Conservation (phyloP, 805 yeast genomes). For the Candida suzukii region DNA sequence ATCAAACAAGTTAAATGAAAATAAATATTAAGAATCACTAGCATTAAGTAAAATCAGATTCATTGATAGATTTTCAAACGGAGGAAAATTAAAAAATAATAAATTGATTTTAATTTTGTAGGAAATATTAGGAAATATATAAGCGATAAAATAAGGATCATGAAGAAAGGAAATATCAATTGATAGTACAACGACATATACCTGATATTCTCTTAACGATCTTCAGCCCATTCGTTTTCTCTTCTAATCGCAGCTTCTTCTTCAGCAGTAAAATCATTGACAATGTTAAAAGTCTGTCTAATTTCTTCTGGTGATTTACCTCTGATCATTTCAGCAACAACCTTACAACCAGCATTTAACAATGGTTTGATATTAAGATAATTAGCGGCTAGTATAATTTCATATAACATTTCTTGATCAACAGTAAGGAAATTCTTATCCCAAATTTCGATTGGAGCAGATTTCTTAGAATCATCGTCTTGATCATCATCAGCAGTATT, state of each 20-base stretch:
- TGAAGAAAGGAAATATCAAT: too few species aligned
- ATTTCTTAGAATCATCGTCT: slow-evolving; percentile 76
- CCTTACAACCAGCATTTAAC: slow-evolving; percentile 72
- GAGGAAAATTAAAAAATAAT: too few species aligned
- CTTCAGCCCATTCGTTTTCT: slow-evolving; percentile 90
- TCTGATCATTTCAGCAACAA: slow-evolving; percentile 78
- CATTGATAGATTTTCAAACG: too few species aligned
- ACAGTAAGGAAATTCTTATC: slow-evolving; percentile 90
- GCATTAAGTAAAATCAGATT: too few species aligned
- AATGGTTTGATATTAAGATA: slow-evolving; percentile 70
- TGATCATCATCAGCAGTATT: slow-evolving; percentile 68
- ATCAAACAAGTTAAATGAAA: too few species aligned
- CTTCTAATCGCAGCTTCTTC: slow-evolving; percentile 84
- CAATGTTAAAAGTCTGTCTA: slow-evolving; percentile 72
- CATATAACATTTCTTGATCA: slow-evolving; percentile 85
- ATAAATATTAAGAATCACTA: too few species aligned
- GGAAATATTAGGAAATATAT: too few species aligned
- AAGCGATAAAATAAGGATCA: too few species aligned
- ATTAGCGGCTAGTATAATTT: slow-evolving; percentile 75
- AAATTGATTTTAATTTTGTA: too few species aligned
- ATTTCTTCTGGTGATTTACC: slow-evolving; percentile 77
- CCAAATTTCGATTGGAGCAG: slow-evolving; percentile 95
- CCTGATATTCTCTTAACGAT: slow-evolving; percentile 37
- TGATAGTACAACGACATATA: not conserved
- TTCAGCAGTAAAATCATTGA: slow-evolving; percentile 78